Percentiles rank a stretch among this genome's conserved stretches.
These are phyloP conservation scores for Eimeria maxima DNA, from an alignment of 169 alveolate species.

Conservation along the genomic window DNA sequence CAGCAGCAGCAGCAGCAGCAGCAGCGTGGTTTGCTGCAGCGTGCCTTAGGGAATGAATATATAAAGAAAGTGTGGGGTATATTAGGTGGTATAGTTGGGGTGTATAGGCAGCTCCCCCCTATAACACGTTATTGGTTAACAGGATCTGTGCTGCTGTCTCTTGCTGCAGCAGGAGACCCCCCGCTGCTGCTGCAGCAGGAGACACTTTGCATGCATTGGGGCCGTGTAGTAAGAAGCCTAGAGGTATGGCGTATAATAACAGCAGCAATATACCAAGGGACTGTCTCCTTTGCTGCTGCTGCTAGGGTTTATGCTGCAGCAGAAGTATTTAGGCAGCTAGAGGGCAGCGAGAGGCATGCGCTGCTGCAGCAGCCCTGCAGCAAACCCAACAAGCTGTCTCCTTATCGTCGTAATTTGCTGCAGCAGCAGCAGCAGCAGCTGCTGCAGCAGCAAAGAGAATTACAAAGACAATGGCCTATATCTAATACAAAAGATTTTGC, in stretches of 20 bases:
- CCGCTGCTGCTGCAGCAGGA: constrained; percentile 18
- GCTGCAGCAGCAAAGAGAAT: constrained; percentile 40
- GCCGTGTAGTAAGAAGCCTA: not conserved
- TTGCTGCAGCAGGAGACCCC: not conserved
- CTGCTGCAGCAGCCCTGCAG: constrained; percentile 74
- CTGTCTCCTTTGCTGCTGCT: not conserved
- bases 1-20: constrained; percentile 70
- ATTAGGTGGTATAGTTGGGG: not conserved
- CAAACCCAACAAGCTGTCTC: not conserved
- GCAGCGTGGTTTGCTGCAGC: constrained; percentile 35
- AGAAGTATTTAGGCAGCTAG: constrained; percentile 25
- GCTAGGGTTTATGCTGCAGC: not conserved
- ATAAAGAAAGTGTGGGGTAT: not conserved
- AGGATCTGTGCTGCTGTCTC: constrained; percentile 5
- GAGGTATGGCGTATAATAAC: constrained; percentile 23
- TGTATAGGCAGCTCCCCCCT: not conserved
- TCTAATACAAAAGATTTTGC: not conserved
- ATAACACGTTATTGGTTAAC: constrained; percentile 10
- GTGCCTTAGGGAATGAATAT: not conserved
- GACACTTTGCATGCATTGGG: constrained; percentile 64
- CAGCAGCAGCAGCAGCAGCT: constrained; percentile 66
- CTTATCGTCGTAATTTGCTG: not conserved
- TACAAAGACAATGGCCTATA: not conserved
- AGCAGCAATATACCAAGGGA: constrained; percentile 26
- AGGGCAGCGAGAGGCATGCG: constrained; percentile 20